Percentiles rank a stretch among this genome's conserved stretches.
Conservation (phyloP, 192 early-diverging fungal genomes). For the Coemansia sp. region DNA sequence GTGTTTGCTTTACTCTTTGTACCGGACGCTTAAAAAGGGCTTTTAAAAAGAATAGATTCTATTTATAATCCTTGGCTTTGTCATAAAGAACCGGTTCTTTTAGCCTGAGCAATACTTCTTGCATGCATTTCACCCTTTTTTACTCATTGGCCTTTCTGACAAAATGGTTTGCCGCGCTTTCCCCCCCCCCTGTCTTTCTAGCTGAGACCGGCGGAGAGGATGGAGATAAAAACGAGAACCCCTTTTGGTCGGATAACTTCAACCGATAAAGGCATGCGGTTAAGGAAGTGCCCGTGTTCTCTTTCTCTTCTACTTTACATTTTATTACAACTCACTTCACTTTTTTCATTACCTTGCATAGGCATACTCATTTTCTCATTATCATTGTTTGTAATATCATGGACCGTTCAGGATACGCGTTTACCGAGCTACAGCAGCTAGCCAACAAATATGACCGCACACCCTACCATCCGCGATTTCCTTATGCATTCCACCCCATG, state of each 20-base stretch:
- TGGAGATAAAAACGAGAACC: neutral
- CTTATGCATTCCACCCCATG: slow-evolving; percentile 28
- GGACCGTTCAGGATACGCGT: slow-evolving; percentile 12
- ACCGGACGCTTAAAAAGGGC: neutral
- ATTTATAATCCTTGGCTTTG: slow-evolving; percentile 1
- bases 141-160: neutral
- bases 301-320: slow-evolving; percentile 4
- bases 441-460: slow-evolving; percentile 28
- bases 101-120: slow-evolving; percentile 2
- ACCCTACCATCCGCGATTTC: slow-evolving; percentile 18
- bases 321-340: slow-evolving; percentile 4
- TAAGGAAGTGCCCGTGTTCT: neutral
- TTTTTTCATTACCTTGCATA: slow-evolving; percentile 16
- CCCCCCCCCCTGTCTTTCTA: neutral
- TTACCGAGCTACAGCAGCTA: slow-evolving; percentile 14
- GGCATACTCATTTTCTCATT: neutral
- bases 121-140: slow-evolving; percentile 4
- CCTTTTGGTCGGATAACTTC: neutral
- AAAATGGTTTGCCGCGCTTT: slow-evolving; percentile 3
- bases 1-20: neutral
- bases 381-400: neutral
- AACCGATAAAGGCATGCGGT: neutral
- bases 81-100: slow-evolving; percentile 2
- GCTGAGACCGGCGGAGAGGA: neutral
- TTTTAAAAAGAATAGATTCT: slow-evolving; percentile 2